Conservation (phyloP, 2,329 filamentous ascomycete genomes). For the Raffaelea ambrosiae region DNA sequence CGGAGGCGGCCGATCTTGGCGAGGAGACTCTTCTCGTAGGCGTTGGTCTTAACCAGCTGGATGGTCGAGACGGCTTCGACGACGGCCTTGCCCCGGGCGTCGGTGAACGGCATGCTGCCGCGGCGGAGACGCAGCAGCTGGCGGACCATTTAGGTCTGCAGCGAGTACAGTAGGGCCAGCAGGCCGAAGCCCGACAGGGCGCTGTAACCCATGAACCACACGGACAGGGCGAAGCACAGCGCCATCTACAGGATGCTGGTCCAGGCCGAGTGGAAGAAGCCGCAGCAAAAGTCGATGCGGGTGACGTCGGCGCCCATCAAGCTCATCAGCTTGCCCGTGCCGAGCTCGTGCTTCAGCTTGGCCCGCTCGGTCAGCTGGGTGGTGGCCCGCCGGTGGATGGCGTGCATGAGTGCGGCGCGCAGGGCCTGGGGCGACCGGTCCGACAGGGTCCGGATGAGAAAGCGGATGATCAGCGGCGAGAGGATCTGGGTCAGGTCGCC, state of each 20-base stretch:
- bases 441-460: constrained; percentile 13
- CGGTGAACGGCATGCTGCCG: constrained; percentile 18
- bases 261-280: constrained; percentile 22
- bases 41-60: constrained; percentile 18
- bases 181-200: constrained; percentile 18
- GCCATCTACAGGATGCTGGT: constrained; percentile 21
- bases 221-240: constrained; percentile 17
- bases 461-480: constrained; percentile 17
- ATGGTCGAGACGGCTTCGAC: constrained; percentile 18
- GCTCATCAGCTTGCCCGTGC: constrained; percentile 21
- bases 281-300: constrained; percentile 22
- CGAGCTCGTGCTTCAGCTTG: constrained; percentile 14
- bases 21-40: constrained; percentile 16
- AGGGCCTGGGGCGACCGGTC: too few relatives aligned
- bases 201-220: constrained; percentile 18
- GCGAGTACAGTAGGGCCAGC: constrained; percentile 16
- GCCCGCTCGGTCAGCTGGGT: constrained; percentile 12
- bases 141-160: constrained; percentile 16
- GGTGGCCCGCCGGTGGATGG: constrained; percentile 13
- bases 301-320: constrained; percentile 23
- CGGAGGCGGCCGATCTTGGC: constrained; percentile 15
- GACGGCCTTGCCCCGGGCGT: constrained; percentile 17
- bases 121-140: constrained; percentile 15
- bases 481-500: constrained; percentile 18
- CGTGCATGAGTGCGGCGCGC: constrained; percentile 8